Base-by-base conservation (phyloP, 2,329 filamentous ascomycete species). In the Geoglossum cookeanum region DNA sequence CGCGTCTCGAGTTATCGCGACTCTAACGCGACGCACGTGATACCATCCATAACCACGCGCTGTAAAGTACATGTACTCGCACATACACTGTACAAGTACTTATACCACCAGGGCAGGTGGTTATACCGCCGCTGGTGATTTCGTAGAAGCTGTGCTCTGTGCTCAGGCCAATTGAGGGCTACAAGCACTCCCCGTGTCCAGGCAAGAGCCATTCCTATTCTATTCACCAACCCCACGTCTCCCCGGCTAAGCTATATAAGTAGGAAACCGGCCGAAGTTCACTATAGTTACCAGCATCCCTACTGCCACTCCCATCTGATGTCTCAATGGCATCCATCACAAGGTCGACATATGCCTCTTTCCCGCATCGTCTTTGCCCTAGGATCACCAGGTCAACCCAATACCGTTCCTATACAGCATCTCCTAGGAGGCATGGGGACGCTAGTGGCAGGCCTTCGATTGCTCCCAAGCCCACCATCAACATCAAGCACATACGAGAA, bases 401-500 rank as follows among this genome's bases (percentile, higher is more conserved):
- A 7, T 60, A 49, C 22, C 65, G 65, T 55, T 58, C 45, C 13
- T 65, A 64, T 52, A 62, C 62, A 29, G 60, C 64, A 29, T 61
- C 62, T n/a, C 30, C 58, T 15, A 62, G 60, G n/a, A 61, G 61
- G 55, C 57, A 60, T 9, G 63, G 68, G 32, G 57, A 62, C 35
- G n/a, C 9, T 33, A 27, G 83, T 44, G 13, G 30, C 15, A 52
- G 49, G 33, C 85, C 85, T 3, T 75, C 84, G 1, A 83, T 78
- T 56, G 89, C 87, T 13, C 89, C 88, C 9, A 91, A 87, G 67
- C 80, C 87, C 30, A 78, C 78, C 52, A 78, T 94, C 62, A 85
- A 96, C 72, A 78, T 94, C 67, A 91, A 87, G 68, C 84, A 92
- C 71, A 95, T 98, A 68, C 89, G 90, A 58, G 79, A 88, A 65